phyloP scores from a whole-genome alignment of 306 rosid genomes.

The Cicer judaicum region DNA sequence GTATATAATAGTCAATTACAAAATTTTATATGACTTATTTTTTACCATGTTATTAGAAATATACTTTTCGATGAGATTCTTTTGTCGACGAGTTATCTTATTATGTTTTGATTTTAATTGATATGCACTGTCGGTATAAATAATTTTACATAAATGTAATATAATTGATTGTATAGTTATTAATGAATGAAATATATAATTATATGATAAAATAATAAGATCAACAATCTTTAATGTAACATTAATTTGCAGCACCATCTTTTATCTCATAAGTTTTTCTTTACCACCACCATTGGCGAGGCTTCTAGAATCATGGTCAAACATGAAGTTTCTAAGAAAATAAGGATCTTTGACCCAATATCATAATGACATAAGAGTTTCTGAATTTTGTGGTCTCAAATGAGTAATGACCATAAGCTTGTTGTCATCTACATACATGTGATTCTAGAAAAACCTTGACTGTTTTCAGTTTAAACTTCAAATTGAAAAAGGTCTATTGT shows the following conservation, averaged over 20 bases:
- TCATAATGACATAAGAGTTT: background rate
- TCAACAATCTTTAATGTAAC: too few relatives aligned
- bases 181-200: too few relatives aligned
- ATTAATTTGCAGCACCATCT: too few relatives aligned
- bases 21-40: background rate
- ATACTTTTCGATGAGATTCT: too few relatives aligned
- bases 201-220: too few relatives aligned
- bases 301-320: constrained; percentile 19
- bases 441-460: constrained; percentile 12
- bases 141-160: too few relatives aligned
- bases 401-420: background rate
- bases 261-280: too few relatives aligned
- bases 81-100: too few relatives aligned
- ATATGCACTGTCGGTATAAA: too few relatives aligned
- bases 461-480: constrained; percentile 15
- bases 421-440: background rate
- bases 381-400: constrained; percentile 30
- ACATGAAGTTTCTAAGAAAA: constrained; percentile 31
- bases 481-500: background rate
- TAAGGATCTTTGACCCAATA: constrained; percentile 16
- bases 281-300: too few relatives aligned
- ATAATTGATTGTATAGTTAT: too few relatives aligned
- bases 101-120: too few relatives aligned
- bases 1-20: background rate
- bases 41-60: background rate